These are phyloP conservation scores for Poronia punctata DNA, from an alignment of 495 filamentous ascomycete species.

Conservation along the genomic window DNA sequence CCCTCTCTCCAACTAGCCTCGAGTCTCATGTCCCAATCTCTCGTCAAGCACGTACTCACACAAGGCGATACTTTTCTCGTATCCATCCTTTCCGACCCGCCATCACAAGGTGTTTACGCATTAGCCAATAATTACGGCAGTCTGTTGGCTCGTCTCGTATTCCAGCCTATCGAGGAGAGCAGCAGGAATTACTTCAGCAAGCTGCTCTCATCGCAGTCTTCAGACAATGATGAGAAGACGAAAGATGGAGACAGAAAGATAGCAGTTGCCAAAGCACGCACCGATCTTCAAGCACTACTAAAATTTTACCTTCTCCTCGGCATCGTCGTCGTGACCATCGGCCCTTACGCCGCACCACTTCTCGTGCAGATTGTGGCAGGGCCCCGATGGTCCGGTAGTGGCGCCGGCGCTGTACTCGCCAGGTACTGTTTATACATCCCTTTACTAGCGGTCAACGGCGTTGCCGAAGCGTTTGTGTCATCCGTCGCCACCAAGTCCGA, in stretches of 20 bases:
- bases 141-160: constrained; percentile 79
- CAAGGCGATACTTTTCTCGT: constrained; percentile 91
- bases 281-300: constrained; percentile 47
- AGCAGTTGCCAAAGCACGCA: constrained; percentile 28
- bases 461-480: constrained; percentile 86
- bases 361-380: constrained; percentile 70
- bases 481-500: constrained; percentile 66
- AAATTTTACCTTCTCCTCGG: constrained; percentile 62
- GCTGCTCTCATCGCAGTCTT: constrained; percentile 41
- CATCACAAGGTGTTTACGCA: constrained; percentile 87
- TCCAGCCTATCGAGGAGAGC: constrained; percentile 92
- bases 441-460: constrained; percentile 83
- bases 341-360: constrained; percentile 63
- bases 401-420: constrained; percentile 57
- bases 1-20: constrained; percentile 60
- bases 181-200: constrained; percentile 80
- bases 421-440: constrained; percentile 90
- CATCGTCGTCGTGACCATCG: constrained; percentile 56
- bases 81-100: constrained; percentile 60
- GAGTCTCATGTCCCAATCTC: constrained; percentile 77
- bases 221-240: neutral
- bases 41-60: constrained; percentile 86
- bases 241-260: constrained; percentile 12
- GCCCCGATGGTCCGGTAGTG: constrained; percentile 58
- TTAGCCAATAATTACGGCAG: constrained; percentile 93